A percentile compares a stretch with the other conserved stretches of the same genome.
phyloP scores from a whole-genome alignment of 768 basidiomycete genomes.

The Mycena metata region DNA sequence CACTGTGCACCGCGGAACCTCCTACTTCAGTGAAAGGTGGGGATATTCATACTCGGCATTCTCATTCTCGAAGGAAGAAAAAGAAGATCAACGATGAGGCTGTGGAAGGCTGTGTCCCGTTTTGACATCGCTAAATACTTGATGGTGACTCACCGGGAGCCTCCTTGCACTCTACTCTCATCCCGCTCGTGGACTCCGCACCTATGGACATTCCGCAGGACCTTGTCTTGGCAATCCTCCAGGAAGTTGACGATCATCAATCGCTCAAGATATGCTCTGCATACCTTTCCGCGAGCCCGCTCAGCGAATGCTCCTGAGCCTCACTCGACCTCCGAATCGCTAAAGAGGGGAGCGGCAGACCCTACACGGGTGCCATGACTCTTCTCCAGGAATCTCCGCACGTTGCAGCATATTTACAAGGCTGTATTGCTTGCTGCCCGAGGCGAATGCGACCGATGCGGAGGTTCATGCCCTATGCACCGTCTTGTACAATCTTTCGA shows the following conservation, averaged over 20 bases:
- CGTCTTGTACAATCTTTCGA: background rate
- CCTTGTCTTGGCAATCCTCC: background rate
- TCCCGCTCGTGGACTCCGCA: too few relatives aligned
- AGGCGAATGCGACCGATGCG: background rate
- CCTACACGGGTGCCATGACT: background rate
- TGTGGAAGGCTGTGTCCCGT: too few relatives aligned
- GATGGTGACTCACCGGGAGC: too few relatives aligned
- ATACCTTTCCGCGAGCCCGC: background rate
- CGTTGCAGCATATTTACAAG: background rate
- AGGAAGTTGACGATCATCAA: background rate
- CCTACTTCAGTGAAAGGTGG: too few relatives aligned
- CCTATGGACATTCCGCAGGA: background rate
- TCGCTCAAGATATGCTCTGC: conserved; percentile 5
- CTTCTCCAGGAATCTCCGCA: background rate
- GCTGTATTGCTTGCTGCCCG: conserved; percentile 2
- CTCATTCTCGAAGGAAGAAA: too few relatives aligned
- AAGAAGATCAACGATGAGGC: too few relatives aligned
- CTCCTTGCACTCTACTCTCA: too few relatives aligned
- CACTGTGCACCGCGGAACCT: too few relatives aligned
- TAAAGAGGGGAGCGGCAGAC: too few relatives aligned
- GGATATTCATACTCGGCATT: too few relatives aligned
- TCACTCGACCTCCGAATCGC: background rate
- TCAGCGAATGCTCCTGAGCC: conserved; percentile 6
- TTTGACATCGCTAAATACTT: too few relatives aligned
- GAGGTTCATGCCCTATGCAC: background rate